These are phyloP conservation scores for Neostapfia colusana DNA, from an alignment of 176 grass and related monocot species.

Conservation along the genomic window DNA sequence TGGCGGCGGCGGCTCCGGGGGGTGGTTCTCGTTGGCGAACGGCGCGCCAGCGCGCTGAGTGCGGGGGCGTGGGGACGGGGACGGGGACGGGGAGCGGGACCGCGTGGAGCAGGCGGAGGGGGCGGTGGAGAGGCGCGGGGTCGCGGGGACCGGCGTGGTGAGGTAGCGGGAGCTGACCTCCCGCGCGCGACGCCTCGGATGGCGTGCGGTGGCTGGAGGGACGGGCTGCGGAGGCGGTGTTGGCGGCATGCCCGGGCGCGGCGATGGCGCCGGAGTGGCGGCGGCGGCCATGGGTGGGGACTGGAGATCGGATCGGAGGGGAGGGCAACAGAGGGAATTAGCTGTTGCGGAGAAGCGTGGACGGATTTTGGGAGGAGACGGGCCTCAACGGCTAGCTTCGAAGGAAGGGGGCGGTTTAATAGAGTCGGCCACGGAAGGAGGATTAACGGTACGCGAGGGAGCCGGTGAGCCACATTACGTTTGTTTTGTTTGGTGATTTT, in stretches of 20 bases:
- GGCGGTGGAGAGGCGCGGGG: constrained; percentile 40
- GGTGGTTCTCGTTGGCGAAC: constrained; percentile 76
- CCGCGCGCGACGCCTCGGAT: constrained; percentile 53
- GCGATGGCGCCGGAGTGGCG: not conserved
- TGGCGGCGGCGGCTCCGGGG: constrained; percentile 5
- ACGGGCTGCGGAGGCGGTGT: constrained; percentile 21
- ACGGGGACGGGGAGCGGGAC: constrained; percentile 35
- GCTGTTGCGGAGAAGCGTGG: constrained; percentile 25
- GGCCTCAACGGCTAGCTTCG: constrained; percentile 41
- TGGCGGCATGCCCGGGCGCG: constrained; percentile 12
- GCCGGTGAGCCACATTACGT: not conserved
- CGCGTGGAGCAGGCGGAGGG: constrained; percentile 21
- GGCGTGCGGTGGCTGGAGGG: constrained; percentile 28
- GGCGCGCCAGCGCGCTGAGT: constrained; percentile 31
- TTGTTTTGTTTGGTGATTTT: too few species aligned
- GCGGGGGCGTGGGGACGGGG: constrained; percentile 39
- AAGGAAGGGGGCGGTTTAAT: constrained; percentile 5
- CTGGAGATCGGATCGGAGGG: constrained; percentile 14
- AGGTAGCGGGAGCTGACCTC: constrained; percentile 90
- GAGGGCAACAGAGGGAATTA: not conserved
- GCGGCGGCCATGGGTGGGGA: constrained; percentile 32
- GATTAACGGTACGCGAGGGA: constrained; percentile 21
- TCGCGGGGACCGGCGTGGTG: constrained; percentile 47
- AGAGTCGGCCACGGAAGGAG: not conserved
- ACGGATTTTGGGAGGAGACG: constrained; percentile 21